These are phyloP conservation scores for Zygosaccharomyces sapae DNA, from an alignment of 1,139 yeast genomes.

Conservation along the genomic window DNA sequence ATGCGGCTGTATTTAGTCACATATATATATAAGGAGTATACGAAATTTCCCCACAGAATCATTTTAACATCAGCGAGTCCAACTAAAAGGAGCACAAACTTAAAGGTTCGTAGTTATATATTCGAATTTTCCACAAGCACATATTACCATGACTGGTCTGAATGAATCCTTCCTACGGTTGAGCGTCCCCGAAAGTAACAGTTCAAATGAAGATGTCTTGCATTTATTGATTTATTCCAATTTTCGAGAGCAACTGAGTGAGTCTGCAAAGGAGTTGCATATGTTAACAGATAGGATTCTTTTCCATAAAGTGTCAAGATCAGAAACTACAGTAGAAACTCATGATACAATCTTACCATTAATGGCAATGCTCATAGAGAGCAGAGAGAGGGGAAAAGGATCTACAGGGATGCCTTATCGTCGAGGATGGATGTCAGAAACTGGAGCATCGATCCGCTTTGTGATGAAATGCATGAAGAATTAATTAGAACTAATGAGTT, in stretches of 20 bases:
- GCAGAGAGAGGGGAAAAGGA: slow-evolving; percentile 23
- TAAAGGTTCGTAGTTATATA: too few species aligned
- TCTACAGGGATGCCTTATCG: slow-evolving; percentile 19
- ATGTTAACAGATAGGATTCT: slow-evolving; percentile 17
- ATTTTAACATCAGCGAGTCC: too few species aligned
- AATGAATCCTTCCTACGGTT: not conserved
- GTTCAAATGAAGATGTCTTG: not conserved
- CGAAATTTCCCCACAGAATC: too few species aligned
- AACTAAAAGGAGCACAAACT: too few species aligned
- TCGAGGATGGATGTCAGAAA: slow-evolving; percentile 14
- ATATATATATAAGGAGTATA: not conserved
- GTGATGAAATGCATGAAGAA: slow-evolving; percentile 18
- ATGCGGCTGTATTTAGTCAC: not conserved
- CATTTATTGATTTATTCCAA: slow-evolving; percentile 3
- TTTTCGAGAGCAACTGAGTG: slow-evolving; percentile 9
- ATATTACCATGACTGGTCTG: not conserved
- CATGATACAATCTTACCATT: slow-evolving; percentile 6
- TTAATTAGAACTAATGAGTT: slow-evolving; percentile 19
- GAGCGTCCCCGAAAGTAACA: not conserved
- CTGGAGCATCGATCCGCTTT: slow-evolving; percentile 18
- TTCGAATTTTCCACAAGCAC: too few species aligned
- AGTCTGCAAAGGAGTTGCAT: slow-evolving; percentile 19
- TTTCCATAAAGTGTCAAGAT: slow-evolving; percentile 9
- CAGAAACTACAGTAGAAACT: slow-evolving; percentile 14
- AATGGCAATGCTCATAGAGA: slow-evolving; percentile 20